These are phyloP conservation scores for Aspergillus ostianus DNA, from an alignment of 495 filamentous ascomycete genomes.

Conservation along the genomic window DNA sequence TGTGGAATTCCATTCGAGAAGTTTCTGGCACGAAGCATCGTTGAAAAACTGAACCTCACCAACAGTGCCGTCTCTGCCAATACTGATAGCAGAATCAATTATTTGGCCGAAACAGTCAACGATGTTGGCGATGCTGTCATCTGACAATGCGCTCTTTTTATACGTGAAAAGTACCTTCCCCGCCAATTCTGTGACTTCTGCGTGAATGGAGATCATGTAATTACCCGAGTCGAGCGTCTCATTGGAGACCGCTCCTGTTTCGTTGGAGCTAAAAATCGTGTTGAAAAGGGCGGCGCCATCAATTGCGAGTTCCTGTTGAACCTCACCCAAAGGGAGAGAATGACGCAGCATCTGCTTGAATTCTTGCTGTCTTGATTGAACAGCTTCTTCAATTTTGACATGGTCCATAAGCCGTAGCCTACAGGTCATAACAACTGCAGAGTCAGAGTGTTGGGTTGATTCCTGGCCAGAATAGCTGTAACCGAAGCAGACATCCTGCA, in stretches of 20 bases:
- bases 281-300: constrained; percentile 49
- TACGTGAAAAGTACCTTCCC: constrained; percentile 41
- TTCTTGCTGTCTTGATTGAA: constrained; percentile 37
- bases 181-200: constrained; percentile 43
- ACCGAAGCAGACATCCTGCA: constrained; percentile 56
- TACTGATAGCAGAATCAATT: constrained; percentile 12
- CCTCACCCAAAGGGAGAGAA: constrained; percentile 35
- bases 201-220: constrained; percentile 58
- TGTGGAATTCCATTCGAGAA: constrained; percentile 38
- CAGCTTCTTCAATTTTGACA: constrained; percentile 29
- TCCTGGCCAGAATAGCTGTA: constrained; percentile 28
- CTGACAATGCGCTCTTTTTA: constrained; percentile 35
- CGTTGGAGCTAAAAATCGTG: constrained; percentile 34
- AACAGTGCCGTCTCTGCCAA: constrained; percentile 16
- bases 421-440: constrained; percentile 26
- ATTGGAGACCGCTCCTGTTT: background rate
- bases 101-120: constrained; percentile 43
- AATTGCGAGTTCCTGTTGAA: constrained; percentile 39
- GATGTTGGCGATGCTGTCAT: constrained; percentile 34
- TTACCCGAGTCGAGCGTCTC: constrained; percentile 27
- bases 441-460: background rate
- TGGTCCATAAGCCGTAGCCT: constrained; percentile 38
- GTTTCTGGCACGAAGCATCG: constrained; percentile 26
- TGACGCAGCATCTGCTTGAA: constrained; percentile 34
- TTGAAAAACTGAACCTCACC: constrained; percentile 31